These are phyloP conservation scores for Bryoerythrophyllum caledonicum DNA, from an alignment of 225 moss, liverwort and hornwort genomes.

Conservation along the genomic window DNA sequence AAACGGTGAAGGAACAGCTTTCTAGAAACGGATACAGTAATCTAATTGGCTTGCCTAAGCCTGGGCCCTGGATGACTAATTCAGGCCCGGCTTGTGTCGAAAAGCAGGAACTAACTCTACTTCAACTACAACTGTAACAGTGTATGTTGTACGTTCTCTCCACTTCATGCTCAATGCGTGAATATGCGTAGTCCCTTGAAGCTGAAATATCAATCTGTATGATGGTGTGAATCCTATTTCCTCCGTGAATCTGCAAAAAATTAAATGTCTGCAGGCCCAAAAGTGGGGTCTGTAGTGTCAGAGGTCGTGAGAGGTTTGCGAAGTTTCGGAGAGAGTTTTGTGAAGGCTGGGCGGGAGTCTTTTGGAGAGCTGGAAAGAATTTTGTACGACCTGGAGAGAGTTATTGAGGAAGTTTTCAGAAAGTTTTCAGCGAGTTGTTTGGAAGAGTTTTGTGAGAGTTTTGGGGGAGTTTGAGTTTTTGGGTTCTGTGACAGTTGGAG, in stretches of 20 bases:
- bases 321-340: no score
- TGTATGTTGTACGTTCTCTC: no score
- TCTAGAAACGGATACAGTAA: not conserved
- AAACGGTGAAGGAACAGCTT: not conserved
- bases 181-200: no score
- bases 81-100: not conserved
- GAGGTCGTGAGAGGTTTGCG: not conserved
- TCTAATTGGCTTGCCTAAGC: not conserved
- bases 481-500: not conserved
- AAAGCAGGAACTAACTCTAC: not conserved
- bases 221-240: not conserved
- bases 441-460: not conserved
- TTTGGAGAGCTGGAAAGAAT: no score
- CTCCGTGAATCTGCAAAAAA: constrained; percentile 4
- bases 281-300: not conserved
- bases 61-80: not conserved
- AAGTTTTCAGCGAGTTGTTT: no score
- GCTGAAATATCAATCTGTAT: not conserved
- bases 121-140: no score
- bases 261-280: not conserved
- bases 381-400: no score
- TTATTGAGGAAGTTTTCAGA: no score
- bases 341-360: no score
- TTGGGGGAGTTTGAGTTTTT: not conserved
- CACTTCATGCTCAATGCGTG: not conserved